Evolutionary conservation across 2,329 filamentous ascomycete genomes (phyloP).

Genomic region (Septoria petroselini): DNA sequence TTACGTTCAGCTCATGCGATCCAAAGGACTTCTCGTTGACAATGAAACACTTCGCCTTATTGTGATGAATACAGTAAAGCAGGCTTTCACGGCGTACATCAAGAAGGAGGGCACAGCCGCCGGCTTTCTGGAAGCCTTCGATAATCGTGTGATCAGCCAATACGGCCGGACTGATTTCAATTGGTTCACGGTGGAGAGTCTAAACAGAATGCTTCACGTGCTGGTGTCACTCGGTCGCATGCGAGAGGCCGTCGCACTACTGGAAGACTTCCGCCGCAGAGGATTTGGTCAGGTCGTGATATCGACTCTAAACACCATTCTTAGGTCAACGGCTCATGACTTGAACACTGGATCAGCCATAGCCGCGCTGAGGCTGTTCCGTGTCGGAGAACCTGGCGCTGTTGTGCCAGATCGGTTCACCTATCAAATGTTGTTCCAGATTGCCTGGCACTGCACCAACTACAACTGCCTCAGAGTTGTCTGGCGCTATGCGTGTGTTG

Average conservation of each 20-base stretch:
- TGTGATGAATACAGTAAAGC: slow-evolving; percentile 12
- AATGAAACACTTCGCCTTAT: slow-evolving; percentile 14
- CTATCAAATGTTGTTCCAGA: slow-evolving; percentile 27
- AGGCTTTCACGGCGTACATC: slow-evolving; percentile 24
- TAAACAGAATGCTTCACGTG: slow-evolving; percentile 27
- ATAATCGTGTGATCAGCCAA: slow-evolving; percentile 10
- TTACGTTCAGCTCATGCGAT: slow-evolving; percentile 27
- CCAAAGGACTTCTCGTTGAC: slow-evolving; percentile 25
- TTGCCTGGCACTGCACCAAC: slow-evolving; percentile 28
- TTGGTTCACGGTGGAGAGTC: slow-evolving; percentile 29
- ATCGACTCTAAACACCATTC: slow-evolving; percentile 30
- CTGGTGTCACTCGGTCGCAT: slow-evolving; percentile 27
- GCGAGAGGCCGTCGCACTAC: slow-evolving; percentile 22
- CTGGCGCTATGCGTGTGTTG: slow-evolving; percentile 37
- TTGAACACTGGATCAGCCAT: slow-evolving; percentile 22
- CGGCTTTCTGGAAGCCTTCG: slow-evolving; percentile 26
- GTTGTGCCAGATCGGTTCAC: slow-evolving; percentile 16
- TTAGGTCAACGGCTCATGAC: slow-evolving; percentile 22
- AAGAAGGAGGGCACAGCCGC: slow-evolving; percentile 11
- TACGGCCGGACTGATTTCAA: slow-evolving; percentile 16
- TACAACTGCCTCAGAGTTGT: slow-evolving; percentile 36
- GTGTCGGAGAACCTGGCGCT: slow-evolving; percentile 14
- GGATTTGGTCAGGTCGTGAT: slow-evolving; percentile 14
- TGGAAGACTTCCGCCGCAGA: slow-evolving; percentile 21
- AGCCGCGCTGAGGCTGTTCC: slow-evolving; percentile 21